Conservation (phyloP, 2,329 filamentous ascomycete genomes). For the Colletotrichum tabaci region DNA sequence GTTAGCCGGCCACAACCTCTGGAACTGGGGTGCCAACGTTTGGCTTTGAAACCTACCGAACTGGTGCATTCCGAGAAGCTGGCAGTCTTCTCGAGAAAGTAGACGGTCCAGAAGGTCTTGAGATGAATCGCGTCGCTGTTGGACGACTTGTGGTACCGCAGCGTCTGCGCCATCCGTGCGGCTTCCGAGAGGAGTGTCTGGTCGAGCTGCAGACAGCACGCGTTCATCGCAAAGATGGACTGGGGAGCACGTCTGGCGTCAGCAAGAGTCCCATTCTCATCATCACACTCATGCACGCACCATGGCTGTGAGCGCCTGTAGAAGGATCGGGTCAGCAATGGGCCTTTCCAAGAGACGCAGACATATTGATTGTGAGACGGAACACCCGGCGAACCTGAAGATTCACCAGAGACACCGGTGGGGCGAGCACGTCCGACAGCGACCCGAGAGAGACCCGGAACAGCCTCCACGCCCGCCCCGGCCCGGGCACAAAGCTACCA, state of each 20-base stretch:
- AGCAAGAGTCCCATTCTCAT: neutral
- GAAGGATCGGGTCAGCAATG: neutral
- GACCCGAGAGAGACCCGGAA: slow-evolving; percentile 42
- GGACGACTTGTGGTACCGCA: slow-evolving; percentile 42
- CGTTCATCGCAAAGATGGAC: slow-evolving; percentile 54
- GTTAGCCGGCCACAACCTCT: neutral
- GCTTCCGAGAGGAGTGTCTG: slow-evolving; percentile 49
- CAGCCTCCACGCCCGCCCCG: slow-evolving; percentile 41
- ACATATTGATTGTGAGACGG: neutral
- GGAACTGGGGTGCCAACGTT: neutral
- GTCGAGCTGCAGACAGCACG: slow-evolving; percentile 53
- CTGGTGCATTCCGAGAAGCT: slow-evolving; percentile 49
- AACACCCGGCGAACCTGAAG: neutral
- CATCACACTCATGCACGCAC: neutral
- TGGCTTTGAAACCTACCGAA: slow-evolving; percentile 47
- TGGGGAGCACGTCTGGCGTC: slow-evolving; percentile 32
- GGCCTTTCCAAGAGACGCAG: neutral
- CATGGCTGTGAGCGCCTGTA: slow-evolving; percentile 20
- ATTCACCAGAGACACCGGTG: neutral
- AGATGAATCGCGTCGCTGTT: slow-evolving; percentile 48
- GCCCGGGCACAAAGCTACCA: slow-evolving; percentile 40
- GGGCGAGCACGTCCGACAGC: neutral
- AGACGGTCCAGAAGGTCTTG: slow-evolving; percentile 57
- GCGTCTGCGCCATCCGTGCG: slow-evolving; percentile 48
- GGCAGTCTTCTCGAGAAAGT: slow-evolving; percentile 54